phyloP scores from a whole-genome alignment of 306 rosid genomes.

The Gastrolobium bilobum region DNA sequence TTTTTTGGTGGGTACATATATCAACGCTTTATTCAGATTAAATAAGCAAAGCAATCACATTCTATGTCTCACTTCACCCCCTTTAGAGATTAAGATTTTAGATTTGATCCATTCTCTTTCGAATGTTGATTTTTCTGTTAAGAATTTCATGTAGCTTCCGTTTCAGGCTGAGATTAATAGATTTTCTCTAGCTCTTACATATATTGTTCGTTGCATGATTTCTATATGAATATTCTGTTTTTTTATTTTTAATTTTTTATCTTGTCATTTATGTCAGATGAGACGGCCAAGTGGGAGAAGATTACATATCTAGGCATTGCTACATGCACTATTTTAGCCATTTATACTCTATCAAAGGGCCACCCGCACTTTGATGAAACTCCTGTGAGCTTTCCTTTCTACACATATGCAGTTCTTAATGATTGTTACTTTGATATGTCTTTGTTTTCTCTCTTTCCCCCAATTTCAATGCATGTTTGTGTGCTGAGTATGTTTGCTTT shows the following conservation, averaged over 20 bases:
- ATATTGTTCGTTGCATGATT: constrained; percentile 3
- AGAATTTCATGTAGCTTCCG: constrained; percentile 1
- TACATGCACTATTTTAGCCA: constrained; percentile 66
- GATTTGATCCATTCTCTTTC: background rate
- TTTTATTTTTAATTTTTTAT: background rate
- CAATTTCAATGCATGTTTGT: background rate
- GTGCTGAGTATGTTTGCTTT: background rate
- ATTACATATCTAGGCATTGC: constrained; percentile 86
- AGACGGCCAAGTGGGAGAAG: constrained; percentile 97
- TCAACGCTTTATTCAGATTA: background rate
- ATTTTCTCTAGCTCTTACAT: constrained; percentile 4
- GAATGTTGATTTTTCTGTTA: constrained; percentile 22
- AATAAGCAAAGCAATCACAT: background rate
- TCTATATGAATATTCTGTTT: background rate
- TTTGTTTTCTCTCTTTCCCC: background rate
- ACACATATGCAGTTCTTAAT: constrained; percentile 7
- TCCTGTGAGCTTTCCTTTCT: constrained; percentile 73
- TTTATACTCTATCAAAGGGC: constrained; percentile 77
- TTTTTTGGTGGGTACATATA: background rate
- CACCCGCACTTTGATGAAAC: constrained; percentile 81
- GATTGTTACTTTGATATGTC: constrained; percentile 12
- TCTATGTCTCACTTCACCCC: background rate
- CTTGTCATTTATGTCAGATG: constrained; percentile 57
- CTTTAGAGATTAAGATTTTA: background rate
- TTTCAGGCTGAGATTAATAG: background rate